These are phyloP conservation scores for Catharanthus roseus DNA, from an alignment of 257 asterid species.

Conservation along the genomic window DNA sequence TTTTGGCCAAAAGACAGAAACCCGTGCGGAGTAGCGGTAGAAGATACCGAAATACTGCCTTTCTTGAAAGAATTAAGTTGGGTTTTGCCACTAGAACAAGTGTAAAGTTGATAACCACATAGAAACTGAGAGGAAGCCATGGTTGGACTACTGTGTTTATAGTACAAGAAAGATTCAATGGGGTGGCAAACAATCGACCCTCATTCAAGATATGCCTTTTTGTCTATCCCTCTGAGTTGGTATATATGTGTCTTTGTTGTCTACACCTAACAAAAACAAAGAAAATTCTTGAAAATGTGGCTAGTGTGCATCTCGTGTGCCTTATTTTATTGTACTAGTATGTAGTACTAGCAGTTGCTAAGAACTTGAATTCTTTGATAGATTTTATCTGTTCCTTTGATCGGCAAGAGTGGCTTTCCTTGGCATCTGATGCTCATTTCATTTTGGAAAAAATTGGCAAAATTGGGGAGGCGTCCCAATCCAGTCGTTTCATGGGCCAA, in stretches of 20 bases:
- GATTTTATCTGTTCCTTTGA: too few species aligned
- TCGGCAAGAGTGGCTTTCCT: too few species aligned
- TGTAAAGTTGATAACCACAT: slow-evolving; percentile 39
- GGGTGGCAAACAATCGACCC: background rate
- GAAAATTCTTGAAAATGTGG: background rate
- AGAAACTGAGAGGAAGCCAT: slow-evolving; percentile 64
- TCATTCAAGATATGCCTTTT: background rate
- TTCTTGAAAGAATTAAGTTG: slow-evolving; percentile 41
- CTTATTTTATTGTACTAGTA: slow-evolving; percentile 2
- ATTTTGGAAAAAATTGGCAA: too few species aligned
- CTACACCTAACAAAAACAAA: background rate
- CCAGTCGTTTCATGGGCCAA: too few species aligned
- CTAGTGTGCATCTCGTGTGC: slow-evolving; percentile 17
- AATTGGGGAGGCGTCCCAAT: too few species aligned
- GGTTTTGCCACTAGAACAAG: slow-evolving; percentile 32
- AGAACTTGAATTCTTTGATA: too few species aligned
- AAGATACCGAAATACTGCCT: slow-evolving; percentile 21
- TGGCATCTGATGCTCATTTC: too few species aligned
- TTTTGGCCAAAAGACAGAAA: slow-evolving; percentile 24
- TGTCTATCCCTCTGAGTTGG: background rate
- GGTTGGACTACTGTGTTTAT: background rate
- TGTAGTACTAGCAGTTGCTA: too few species aligned
- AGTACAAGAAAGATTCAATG: background rate
- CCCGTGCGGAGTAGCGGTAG: slow-evolving; percentile 36
- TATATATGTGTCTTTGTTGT: slow-evolving; percentile 1